These are phyloP conservation scores for Tremella mesenterica DNA, from an alignment of 768 basidiomycete species.

Conservation along the genomic window DNA sequence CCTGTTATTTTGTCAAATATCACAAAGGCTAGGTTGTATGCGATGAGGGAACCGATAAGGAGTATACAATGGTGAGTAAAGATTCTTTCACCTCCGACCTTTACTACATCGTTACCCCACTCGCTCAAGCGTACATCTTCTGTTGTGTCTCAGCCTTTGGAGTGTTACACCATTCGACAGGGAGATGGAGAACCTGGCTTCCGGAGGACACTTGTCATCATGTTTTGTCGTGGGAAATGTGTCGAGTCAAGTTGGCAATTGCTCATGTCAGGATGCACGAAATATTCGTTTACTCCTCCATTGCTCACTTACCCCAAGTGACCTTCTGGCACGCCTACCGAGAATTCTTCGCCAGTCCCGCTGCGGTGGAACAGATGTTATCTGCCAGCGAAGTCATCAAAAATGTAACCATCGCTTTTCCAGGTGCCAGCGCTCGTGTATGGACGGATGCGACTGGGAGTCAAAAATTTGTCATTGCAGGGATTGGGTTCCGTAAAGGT, in stretches of 20 bases:
- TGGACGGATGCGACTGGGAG: constrained; percentile 50
- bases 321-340: constrained; percentile 93
- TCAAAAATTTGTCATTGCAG: constrained; percentile 71
- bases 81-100: too few species aligned
- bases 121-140: too few species aligned
- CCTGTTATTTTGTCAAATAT: constrained; percentile 11
- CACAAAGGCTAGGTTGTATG: constrained; percentile 17
- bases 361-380: constrained; percentile 48
- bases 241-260: not conserved
- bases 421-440: constrained; percentile 79
- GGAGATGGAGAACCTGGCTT: too few species aligned
- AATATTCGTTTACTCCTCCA: constrained; percentile 69
- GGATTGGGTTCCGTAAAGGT: constrained; percentile 53
- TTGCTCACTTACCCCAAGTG: constrained; percentile 81
- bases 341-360: constrained; percentile 58
- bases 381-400: constrained; percentile 91
- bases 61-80: constrained; percentile 39
- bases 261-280: constrained; percentile 86
- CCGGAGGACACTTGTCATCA: too few species aligned
- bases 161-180: too few species aligned
- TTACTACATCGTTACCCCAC: too few species aligned
- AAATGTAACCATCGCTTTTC: constrained; percentile 75
- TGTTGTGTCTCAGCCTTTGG: too few species aligned
- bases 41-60: constrained; percentile 34
- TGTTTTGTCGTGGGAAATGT: too few species aligned